Base-by-base conservation (phyloP, 257 asterid genomes). In the Salvia rosmarinus region DNA sequence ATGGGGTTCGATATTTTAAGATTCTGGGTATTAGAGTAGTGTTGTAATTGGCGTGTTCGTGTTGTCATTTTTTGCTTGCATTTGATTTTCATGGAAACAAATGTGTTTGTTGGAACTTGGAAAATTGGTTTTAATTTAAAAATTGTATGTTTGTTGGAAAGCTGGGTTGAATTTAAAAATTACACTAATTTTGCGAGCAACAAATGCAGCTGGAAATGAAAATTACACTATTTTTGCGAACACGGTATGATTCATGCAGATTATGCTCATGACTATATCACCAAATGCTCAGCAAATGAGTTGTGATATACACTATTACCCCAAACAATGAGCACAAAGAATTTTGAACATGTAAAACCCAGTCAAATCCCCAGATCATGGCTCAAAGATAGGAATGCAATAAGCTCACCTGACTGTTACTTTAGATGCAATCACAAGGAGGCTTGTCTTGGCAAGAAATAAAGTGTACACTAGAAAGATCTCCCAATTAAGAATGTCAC, bases 21-120 rank as follows among this genome's bases (percentile, higher is more conserved):
- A n/a, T 49, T 14, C 32, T 23, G 13, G 59, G 49, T 21, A 23
- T 55, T 2, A 4, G 20, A 35, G n/a, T n/a, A 32, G 47, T 58
- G 42, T 50, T 66, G 19, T 23, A 30, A 8, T 16, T n/a, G 68
- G 61, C 34, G 39, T 19, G 58, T 12, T 50, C 9, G 2, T 55
- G 35, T 11, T 25, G 32, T 50, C 51, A 3, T 30, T 14, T 39
- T 23, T 57, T 9, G 20, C 75, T 56, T 74, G 78, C 68, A 37
- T 66, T 82, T 67, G 72, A 62, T 49, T 65, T 59, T 50, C 8
- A 20, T 42, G 51, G 25, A 66, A 14, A 50, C n/a, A 4, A 19
- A 34, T 67, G 4, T 61, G 34, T 4, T 39, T 13, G 30, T 14
- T 67, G 20, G 46, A 30, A 28, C 20, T 14, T 67, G 20, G 46